Base-by-base conservation (phyloP, 257 asterid species). In the Haberlea rhodopensis region DNA sequence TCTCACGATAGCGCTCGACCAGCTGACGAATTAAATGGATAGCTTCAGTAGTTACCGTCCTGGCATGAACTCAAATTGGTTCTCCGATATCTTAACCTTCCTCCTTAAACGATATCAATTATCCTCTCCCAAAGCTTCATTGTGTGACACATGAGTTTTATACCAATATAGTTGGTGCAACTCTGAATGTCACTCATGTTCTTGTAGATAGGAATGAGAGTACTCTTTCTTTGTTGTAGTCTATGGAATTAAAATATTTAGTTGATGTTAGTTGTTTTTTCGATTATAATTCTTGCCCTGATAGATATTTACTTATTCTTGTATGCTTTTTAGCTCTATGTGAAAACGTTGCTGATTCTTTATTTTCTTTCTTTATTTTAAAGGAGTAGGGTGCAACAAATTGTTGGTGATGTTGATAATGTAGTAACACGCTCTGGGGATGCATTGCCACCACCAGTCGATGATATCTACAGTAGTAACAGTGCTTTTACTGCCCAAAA, bases 351-450 rank as follows among this genome's bases (percentile, higher is more conserved):
- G 24, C 75, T 65, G 56, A 60, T 60, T 67, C 60, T 70, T 28
- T 53, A 59, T n/a, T n/a, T 66, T 34, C n/a, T n/a, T n/a, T 66
- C 59, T 56, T 58, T 37, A 28, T 65, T 70, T 48, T 79, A 46
- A 54, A 91, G 98, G 88, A 85, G 80, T 82, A 82, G 96, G 75
- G 98, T 89, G 52, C 95, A 91, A 75, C 88, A 89, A 83, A 85
- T 87, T 70, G 96, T 75, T 74, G 98, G 98, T 75, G 82, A 80
- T 72, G 31, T 87, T 63, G 77, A 78, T 77, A 84, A 66, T 73
- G 69, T 57, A 63, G 56, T 63, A 69, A 77, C 81, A 56, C 94
- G 89, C 60, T 65, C 85, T 8, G 98, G 98, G 75, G 70, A 69
- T 71, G 66, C 80, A 69, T 78, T 91, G 82, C 98, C 98, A 63